These are phyloP conservation scores for Exophiala bonariae DNA, from an alignment of 2,329 filamentous ascomycete genomes.

Conservation along the genomic window DNA sequence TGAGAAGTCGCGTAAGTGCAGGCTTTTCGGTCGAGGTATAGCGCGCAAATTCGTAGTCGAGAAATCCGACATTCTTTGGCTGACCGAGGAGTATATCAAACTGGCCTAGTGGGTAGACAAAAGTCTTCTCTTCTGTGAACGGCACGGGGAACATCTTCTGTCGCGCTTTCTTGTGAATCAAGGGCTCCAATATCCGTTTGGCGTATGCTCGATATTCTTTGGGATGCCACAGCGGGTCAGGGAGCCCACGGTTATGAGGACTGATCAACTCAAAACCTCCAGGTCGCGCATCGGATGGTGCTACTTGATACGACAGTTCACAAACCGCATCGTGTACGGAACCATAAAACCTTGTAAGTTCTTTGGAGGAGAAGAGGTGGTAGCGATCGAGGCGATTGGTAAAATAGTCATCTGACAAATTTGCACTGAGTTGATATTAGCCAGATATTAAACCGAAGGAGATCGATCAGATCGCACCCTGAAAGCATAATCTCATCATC, in stretches of 20 bases:
- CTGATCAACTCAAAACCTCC: conserved; percentile 57
- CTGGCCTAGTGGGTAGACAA: conserved; percentile 83
- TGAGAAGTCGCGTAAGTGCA: conserved; percentile 72
- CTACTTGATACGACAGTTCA: conserved; percentile 77
- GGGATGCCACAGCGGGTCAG: conserved; percentile 28
- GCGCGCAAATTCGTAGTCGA: conserved; percentile 25
- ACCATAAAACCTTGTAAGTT: conserved; percentile 80
- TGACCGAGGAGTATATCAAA: conserved; percentile 73
- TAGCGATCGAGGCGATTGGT: conserved; percentile 94
- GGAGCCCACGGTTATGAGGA: conserved; percentile 25
- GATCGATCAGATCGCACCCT: conserved; percentile 60
- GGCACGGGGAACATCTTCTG: conserved; percentile 28
- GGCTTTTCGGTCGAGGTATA: conserved; percentile 88
- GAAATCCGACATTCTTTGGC: conserved; percentile 21
- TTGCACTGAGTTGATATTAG: conserved; percentile 58
- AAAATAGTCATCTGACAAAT: conserved; percentile 91
- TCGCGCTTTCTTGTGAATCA: conserved; percentile 55
- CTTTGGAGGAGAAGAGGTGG: conserved; percentile 78
- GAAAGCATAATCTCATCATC: conserved; percentile 96
- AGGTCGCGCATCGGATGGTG: conserved; percentile 54
- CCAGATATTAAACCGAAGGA: conserved; percentile 1
- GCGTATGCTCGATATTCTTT: conserved; percentile 65
- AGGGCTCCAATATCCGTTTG: conserved; percentile 63
- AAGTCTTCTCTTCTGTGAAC: conserved; percentile 57
- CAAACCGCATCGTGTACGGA: conserved; percentile 74